Conservation (phyloP, 495 filamentous ascomycete species). For the Neurospora intermedia region DNA sequence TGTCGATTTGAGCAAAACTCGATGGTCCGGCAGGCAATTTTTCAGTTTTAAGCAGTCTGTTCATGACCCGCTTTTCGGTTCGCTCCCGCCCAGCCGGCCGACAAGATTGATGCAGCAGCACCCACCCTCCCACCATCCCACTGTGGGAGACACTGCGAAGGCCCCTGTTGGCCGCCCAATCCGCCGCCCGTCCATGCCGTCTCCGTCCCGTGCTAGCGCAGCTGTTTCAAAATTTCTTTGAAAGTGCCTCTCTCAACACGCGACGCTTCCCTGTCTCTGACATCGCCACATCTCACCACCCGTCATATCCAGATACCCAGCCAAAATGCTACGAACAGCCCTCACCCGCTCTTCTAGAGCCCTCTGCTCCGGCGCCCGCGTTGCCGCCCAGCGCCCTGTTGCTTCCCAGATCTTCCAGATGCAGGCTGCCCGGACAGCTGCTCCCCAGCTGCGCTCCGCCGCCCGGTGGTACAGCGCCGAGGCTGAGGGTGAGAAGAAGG, state of each 20-base stretch:
- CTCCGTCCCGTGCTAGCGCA: neutral
- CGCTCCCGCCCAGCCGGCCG: neutral
- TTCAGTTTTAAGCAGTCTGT: neutral
- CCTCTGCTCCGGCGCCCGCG: constrained; percentile 17
- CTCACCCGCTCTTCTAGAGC: constrained; percentile 30
- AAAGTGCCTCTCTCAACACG: neutral
- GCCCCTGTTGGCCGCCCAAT: neutral
- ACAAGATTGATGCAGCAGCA: neutral
- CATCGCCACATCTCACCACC: neutral
- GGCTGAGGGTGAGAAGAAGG: constrained; percentile 22
- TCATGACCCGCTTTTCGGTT: neutral
- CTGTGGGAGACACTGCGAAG: neutral
- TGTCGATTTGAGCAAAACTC: neutral
- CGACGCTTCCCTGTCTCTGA: neutral
- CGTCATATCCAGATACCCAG: constrained; percentile 1
- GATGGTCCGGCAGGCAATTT: neutral
- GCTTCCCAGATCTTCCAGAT: constrained; percentile 21
- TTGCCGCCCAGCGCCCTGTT: constrained; percentile 18
- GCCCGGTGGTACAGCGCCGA: constrained; percentile 40
- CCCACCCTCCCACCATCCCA: neutral
- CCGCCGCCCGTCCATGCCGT: neutral
- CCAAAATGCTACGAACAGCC: constrained; percentile 35
- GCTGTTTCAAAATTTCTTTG: constrained; percentile 9
- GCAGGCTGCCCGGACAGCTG: constrained; percentile 16
- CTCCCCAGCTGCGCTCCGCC: constrained; percentile 10